These are phyloP conservation scores for Prunus dulcis DNA, from an alignment of 306 rosid species.

Conservation along the genomic window DNA sequence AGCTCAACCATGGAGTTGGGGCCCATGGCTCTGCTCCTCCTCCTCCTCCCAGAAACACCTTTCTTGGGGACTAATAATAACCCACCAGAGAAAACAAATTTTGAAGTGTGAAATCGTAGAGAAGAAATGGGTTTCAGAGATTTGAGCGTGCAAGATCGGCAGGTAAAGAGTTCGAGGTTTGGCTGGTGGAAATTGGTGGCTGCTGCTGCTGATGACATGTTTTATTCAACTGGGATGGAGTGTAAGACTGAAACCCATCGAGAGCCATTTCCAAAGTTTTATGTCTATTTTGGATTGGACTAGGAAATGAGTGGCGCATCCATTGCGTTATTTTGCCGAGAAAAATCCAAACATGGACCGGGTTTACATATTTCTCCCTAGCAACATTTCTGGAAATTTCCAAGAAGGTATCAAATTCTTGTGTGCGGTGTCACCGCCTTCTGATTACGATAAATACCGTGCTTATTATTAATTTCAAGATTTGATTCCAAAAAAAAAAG, in stretches of 20 bases:
- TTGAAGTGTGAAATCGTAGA: slow-evolving; percentile 31
- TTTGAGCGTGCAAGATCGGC: slow-evolving; percentile 15
- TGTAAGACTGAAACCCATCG: background rate
- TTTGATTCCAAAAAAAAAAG: too few species aligned
- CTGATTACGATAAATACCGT: background rate
- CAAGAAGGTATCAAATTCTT: background rate
- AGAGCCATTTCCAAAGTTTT: background rate
- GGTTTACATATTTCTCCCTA: background rate
- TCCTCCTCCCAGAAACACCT: slow-evolving; percentile 12
- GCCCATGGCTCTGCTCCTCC: slow-evolving; percentile 19
- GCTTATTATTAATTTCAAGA: too few species aligned
- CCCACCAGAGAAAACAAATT: slow-evolving; percentile 20
- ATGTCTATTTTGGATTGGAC: background rate
- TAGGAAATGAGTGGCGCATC: background rate
- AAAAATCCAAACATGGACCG: background rate
- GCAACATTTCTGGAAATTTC: background rate
- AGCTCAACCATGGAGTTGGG: slow-evolving; percentile 37
- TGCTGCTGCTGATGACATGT: slow-evolving; percentile 31
- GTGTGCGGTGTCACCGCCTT: background rate
- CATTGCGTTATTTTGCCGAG: background rate
- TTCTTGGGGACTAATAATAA: slow-evolving; percentile 19
- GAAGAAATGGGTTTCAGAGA: slow-evolving; percentile 22
- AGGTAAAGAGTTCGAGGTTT: slow-evolving; percentile 7
- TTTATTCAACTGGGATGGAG: background rate
- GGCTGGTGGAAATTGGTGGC: slow-evolving; percentile 23